These are phyloP conservation scores for Chalciporus sphaerocephalus DNA, from an alignment of 768 basidiomycete genomes.

Conservation along the genomic window DNA sequence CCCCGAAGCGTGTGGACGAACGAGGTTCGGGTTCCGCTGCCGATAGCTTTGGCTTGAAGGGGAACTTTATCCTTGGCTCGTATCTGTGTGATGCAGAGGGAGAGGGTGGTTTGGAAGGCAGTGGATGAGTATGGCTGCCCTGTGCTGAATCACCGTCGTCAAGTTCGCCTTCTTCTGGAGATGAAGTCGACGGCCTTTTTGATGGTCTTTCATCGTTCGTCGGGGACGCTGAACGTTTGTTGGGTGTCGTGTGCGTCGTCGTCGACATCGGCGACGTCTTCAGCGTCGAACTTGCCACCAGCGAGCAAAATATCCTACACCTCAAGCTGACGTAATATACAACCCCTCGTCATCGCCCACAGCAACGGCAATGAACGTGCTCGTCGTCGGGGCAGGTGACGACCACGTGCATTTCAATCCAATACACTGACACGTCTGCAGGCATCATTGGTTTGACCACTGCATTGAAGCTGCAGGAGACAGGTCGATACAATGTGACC, in stretches of 20 bases:
- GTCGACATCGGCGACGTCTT: not conserved
- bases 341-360: no score
- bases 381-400: conserved; percentile 6
- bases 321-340: not conserved
- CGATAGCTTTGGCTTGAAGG: conserved; percentile 54
- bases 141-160: conserved; percentile 46
- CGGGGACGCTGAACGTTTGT: conserved; percentile 61
- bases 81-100: conserved; percentile 31
- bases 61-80: conserved; percentile 58
- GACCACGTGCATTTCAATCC: no score
- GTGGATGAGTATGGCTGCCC: conserved; percentile 12
- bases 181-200: conserved; percentile 54
- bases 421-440: conserved; percentile 21
- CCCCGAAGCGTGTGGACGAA: conserved; percentile 32
- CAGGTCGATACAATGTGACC: conserved; percentile 53
- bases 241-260: conserved; percentile 11
- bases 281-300: no score
- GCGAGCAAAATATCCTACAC: not conserved
- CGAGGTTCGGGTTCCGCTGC: conserved; percentile 10
- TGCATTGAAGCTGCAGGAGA: conserved; percentile 61
- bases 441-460: conserved; percentile 75
- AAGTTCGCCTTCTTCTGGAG: conserved; percentile 81
- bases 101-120: conserved; percentile 32
- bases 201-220: conserved; percentile 44
- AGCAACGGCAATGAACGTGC: not conserved